A percentile compares a stretch with the other conserved stretches of the same genome.
Conservation (phyloP, 2,329 filamentous ascomycete species). For the Alternaria sp. region DNA sequence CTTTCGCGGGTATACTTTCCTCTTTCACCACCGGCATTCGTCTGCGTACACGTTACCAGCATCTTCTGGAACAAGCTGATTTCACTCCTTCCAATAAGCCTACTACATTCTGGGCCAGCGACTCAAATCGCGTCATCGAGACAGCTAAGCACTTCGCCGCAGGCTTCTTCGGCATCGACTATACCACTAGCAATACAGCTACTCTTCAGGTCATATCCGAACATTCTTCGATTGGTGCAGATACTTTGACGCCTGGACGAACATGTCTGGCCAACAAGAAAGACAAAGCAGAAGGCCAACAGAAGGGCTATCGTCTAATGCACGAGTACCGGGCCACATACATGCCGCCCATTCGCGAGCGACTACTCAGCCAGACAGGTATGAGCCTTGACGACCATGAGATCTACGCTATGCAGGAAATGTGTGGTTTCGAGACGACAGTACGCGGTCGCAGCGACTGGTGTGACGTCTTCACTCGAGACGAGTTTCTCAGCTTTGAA, state of each 20-base stretch:
- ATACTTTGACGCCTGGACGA: conserved; percentile 64
- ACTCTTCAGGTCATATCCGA: conserved; percentile 61
- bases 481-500: conserved; percentile 63
- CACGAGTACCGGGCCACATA: conserved; percentile 57
- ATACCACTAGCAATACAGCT: conserved; percentile 45
- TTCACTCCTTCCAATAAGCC: conserved; percentile 14
- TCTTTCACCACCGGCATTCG: conserved; percentile 62
- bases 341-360: conserved; percentile 53
- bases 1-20: conserved; percentile 62
- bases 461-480: conserved; percentile 62
- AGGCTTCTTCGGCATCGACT: conserved; percentile 62
- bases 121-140: conserved; percentile 61
- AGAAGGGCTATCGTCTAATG: conserved; percentile 58
- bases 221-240: conserved; percentile 55
- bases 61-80: conserved; percentile 49
- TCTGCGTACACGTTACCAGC: conserved; percentile 60
- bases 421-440: conserved; percentile 66
- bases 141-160: conserved; percentile 62
- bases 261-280: conserved; percentile 52
- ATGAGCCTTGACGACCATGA: conserved; percentile 56
- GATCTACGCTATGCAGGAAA: conserved; percentile 66
- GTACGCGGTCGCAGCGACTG: conserved; percentile 61
- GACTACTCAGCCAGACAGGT: conserved; percentile 53
- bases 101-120: conserved; percentile 60
- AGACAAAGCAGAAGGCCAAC: conserved; percentile 54